Base-by-base conservation (phyloP, 2,329 filamentous ascomycete genomes). In the Fusarium neocosmosporiellum region DNA sequence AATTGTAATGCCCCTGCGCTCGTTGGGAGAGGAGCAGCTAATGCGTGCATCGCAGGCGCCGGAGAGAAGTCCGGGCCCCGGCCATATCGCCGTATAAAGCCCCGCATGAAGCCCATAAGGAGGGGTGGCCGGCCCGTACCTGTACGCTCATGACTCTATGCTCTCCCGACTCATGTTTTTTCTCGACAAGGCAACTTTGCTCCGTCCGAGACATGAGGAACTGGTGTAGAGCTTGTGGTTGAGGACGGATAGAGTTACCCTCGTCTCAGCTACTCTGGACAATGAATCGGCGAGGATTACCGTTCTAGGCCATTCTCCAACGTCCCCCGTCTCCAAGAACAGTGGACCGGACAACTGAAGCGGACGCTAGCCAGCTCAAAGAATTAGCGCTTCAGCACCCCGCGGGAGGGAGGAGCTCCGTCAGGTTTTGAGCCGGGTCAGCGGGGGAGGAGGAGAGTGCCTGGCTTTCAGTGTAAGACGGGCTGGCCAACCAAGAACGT, bases 1-100 rank as follows among this genome's bases (percentile, higher is more conserved):
- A 27, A 58, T 63, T 31, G 55, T 39, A 57, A 63, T 48, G 55
- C 50, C 54, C 29, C 59, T 41, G 43, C 24, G 13, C 43, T 64
- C 34, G 46, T 50, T 39, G 53, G 53, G 62, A 63, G 59, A 50
- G 43, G 46, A 10, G 59, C 58, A 55, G 27, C 27, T 13, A 53
- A 53, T 53, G 46, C 46, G 66, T 53, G 43, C 54, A 36, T 57
- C 8, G 14, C 4, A 29, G 14, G 14, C 9, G 6, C n/a, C 71
- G 71, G 71, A 66, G 61, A 73, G 71, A 74, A 73, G 59, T 50
- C 71, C 71, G 71, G 63, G 9, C 31, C 60, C 57, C 48, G 46
- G 59, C 20, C 31, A 22, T 29, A 29, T 53, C 36, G 7, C 65
- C 65, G 60, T 48, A 59, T 65, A 27, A 55, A 63, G 39, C 11